phyloP scores from a whole-genome alignment of 495 filamentous ascomycete genomes.

The Aspergillus affinis region DNA sequence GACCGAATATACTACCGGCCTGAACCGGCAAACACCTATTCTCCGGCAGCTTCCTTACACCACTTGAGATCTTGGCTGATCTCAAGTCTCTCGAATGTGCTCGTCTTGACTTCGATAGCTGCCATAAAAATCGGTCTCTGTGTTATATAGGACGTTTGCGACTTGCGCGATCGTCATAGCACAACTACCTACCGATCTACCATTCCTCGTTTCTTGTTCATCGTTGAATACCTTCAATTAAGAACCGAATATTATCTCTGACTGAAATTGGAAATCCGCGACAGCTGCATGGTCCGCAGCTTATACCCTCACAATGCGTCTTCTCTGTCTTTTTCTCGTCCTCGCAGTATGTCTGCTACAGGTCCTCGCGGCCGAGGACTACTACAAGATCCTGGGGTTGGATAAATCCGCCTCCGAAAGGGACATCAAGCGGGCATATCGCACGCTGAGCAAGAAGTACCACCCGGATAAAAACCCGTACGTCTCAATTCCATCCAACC shows the following conservation, averaged over 20 bases:
- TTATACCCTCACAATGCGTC: constrained; percentile 21
- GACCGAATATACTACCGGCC: too few relatives aligned
- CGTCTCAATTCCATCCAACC: constrained; percentile 31
- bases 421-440: constrained; percentile 96
- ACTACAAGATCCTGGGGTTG: constrained; percentile 89
- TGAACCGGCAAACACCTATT: too few relatives aligned
- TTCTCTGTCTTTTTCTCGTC: constrained; percentile 19
- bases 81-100: not conserved
- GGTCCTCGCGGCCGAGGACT: constrained; percentile 71
- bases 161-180: too few relatives aligned
- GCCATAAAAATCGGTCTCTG: too few relatives aligned
- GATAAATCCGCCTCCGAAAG: constrained; percentile 78
- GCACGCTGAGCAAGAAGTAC: constrained; percentile 88
- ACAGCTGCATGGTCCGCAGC: not conserved
- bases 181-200: too few relatives aligned
- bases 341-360: constrained; percentile 45
- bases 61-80: not conserved
- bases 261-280: not conserved
- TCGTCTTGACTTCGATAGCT: too few relatives aligned
- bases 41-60: not conserved
- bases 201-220: too few relatives aligned
- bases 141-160: too few relatives aligned
- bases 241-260: too few relatives aligned
- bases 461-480: constrained; percentile 99
- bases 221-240: too few relatives aligned